These are phyloP conservation scores for Massospora cicadina DNA, from an alignment of 371 early-diverging fungal species.

Conservation along the genomic window DNA sequence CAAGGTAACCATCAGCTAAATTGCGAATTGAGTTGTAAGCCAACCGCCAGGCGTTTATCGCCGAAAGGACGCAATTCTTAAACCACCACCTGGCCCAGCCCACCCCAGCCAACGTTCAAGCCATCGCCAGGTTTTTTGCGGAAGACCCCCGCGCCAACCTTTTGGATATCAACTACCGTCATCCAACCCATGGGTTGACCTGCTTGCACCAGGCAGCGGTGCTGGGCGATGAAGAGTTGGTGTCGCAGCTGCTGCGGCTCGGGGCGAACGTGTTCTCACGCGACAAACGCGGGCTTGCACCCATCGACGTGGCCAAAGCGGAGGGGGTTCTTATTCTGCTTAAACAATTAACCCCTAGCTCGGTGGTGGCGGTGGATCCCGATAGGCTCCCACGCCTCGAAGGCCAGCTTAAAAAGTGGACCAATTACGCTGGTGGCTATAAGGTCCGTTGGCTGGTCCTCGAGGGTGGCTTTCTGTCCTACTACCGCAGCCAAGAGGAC, in stretches of 20 bases:
- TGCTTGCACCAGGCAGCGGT: conserved; percentile 43
- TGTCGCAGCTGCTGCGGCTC: conserved; percentile 40
- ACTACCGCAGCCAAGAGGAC: conserved; percentile 55
- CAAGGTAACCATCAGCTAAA: conserved; percentile 14
- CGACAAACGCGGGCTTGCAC: conserved; percentile 40
- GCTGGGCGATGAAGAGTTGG: conserved; percentile 32
- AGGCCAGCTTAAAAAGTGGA: conserved; percentile 59
- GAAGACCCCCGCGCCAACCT: conserved; percentile 11
- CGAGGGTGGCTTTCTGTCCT: conserved; percentile 51
- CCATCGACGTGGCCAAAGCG: conserved; percentile 33
- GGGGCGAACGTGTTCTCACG: conserved; percentile 48
- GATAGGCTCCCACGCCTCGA: conserved; percentile 31
- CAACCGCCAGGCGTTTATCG: conserved; percentile 8
- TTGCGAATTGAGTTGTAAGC: background rate
- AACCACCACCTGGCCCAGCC: conserved; percentile 8
- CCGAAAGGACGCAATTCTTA: conserved; percentile 6
- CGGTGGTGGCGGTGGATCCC: conserved; percentile 11
- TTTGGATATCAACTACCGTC: conserved; percentile 43
- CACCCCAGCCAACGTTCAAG: background rate
- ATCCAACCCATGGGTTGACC: conserved; percentile 35
- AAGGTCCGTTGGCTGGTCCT: conserved; percentile 60
- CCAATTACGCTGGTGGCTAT: conserved; percentile 70
- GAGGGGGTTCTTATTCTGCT: conserved; percentile 31
- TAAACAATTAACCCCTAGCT: conserved; percentile 19
- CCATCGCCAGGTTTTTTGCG: conserved; percentile 4